These are phyloP conservation scores for Clarireedia homoeocarpa DNA, from an alignment of 2,329 filamentous ascomycete genomes.

Conservation along the genomic window DNA sequence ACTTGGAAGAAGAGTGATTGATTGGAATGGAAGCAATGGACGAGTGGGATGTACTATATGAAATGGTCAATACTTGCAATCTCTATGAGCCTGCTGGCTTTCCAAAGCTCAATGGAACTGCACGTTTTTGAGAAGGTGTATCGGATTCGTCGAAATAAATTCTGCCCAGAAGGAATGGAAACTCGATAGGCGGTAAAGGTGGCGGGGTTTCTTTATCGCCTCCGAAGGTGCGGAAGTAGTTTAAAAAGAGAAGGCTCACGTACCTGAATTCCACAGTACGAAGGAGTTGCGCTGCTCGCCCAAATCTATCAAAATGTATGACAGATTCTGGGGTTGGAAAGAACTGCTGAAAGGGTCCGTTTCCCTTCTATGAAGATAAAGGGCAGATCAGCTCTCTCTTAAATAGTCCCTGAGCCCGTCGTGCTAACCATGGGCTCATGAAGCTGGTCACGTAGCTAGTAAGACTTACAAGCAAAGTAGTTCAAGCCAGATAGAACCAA, in stretches of 20 bases:
- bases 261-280: no score
- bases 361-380: no score
- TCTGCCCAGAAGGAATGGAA: background rate
- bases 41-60: background rate
- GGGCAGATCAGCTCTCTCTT: no score
- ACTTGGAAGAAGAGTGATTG: background rate
- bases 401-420: no score
- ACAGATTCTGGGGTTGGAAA: background rate
- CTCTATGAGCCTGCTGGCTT: no score
- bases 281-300: no score
- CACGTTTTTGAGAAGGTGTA: background rate
- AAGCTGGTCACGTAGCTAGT: no score
- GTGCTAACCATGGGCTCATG: no score
- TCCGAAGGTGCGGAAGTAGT: background rate
- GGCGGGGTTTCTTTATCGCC: background rate
- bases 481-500: no score
- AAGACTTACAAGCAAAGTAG: no score
- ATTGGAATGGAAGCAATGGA: background rate
- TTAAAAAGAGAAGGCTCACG: background rate
- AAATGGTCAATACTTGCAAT: background rate
- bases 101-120: constrained; percentile 3
- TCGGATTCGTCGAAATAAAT: background rate
- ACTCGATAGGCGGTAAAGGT: background rate
- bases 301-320: background rate
- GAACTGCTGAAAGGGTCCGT: no score